Percentiles rank a stretch among this genome's conserved stretches.
phyloP scores from a whole-genome alignment of 768 basidiomycete genomes.

The Podaxis sp. region DNA sequence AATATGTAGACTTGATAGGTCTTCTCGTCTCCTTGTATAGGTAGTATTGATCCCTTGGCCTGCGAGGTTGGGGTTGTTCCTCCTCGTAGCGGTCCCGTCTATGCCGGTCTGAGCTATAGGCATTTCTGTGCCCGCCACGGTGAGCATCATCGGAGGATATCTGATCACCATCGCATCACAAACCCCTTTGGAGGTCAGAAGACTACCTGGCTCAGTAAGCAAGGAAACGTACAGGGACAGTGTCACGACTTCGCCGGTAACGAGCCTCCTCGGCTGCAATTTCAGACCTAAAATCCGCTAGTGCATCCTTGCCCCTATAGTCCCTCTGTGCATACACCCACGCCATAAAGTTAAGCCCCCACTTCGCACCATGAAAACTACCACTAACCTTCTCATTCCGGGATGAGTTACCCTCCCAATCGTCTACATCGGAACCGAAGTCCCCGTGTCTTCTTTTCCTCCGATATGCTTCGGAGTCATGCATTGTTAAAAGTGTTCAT shows the following conservation, averaged over 20 bases:
- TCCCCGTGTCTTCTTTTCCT: slow-evolving; percentile 3
- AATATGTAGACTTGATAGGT: neutral
- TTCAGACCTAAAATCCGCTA: slow-evolving; percentile 4
- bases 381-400: neutral
- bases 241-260: neutral
- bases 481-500: neutral
- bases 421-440: neutral
- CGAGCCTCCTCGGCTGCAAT: neutral
- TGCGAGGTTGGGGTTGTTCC: neutral
- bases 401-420: neutral
- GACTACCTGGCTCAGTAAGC: neutral
- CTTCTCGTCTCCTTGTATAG: neutral
- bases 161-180: neutral
- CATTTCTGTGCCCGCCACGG: neutral
- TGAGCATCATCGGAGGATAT: neutral
- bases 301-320: neutral
- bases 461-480: neutral
- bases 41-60: neutral
- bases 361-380: neutral
- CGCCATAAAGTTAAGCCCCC: neutral
- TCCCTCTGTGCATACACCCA: neutral
- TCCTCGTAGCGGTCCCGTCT: neutral
- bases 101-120: neutral
- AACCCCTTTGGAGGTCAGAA: slow-evolving; percentile 4
- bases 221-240: neutral